Evolutionary conservation across 495 filamentous ascomycete species (phyloP).

Genomic region (Astrothelium macrocarpum): DNA sequence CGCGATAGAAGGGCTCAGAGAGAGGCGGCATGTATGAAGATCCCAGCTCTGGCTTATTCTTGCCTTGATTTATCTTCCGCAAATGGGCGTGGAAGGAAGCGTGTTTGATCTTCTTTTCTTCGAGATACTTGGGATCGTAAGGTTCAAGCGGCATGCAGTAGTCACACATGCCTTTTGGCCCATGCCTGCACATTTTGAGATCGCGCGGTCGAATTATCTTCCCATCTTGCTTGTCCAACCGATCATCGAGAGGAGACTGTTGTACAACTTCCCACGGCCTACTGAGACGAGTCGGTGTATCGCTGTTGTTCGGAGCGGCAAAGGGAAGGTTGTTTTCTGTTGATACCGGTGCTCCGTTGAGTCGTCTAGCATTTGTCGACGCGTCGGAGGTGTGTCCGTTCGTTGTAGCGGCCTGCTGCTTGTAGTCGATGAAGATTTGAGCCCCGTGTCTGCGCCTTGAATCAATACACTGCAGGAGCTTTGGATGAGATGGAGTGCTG

Average conservation of each 20-base stretch:
- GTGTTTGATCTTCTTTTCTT: conserved; percentile 97
- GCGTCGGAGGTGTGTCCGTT: conserved; percentile 42
- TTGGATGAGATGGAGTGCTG: not conserved
- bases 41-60: conserved; percentile 86
- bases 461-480: not conserved
- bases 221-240: conserved; percentile 79
- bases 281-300: conserved; percentile 53
- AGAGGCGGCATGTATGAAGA: conserved; percentile 94
- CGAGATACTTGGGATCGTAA: conserved; percentile 75
- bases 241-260: conserved; percentile 78
- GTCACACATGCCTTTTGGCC: conserved; percentile 96
- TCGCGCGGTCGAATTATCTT: conserved; percentile 77
- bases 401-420: conserved; percentile 40
- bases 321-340: conserved; percentile 58
- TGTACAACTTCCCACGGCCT: conserved; percentile 89
- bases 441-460: conserved; percentile 64
- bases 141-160: conserved; percentile 98
- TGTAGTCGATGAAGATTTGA: conserved; percentile 75
- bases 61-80: conserved; percentile 86
- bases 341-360: conserved; percentile 71
- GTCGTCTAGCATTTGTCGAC: conserved; percentile 28
- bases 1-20: conserved; percentile 85
- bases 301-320: conserved; percentile 38
- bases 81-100: conserved; percentile 92
- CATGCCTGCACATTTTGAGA: conserved; percentile 86